Evolutionary conservation across 306 rosid species (phyloP).

Genomic region (Fragaria nilgerrensis): DNA sequence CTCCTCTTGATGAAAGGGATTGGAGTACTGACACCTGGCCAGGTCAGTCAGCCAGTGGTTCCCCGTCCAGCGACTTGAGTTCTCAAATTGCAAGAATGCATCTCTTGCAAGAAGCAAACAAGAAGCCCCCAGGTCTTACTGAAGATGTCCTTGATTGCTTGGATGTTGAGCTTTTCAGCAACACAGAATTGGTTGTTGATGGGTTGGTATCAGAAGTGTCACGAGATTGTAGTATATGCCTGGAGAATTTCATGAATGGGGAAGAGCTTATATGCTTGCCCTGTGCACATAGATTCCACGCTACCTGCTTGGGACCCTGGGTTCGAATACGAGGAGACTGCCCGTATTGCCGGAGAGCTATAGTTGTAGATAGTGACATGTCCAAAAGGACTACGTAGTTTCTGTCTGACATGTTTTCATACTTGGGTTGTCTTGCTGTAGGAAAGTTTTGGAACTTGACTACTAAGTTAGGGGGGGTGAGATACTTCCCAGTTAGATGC

Average conservation of each 20-base stretch:
- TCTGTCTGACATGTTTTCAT: neutral
- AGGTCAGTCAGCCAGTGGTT: conserved; percentile 22
- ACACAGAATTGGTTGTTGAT: conserved; percentile 17
- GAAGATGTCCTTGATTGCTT: conserved; percentile 62
- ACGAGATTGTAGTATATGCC: conserved; percentile 79
- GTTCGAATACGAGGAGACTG: conserved; percentile 73
- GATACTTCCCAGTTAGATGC: neutral
- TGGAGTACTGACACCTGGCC: conserved; percentile 34
- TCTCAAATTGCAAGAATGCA: conserved; percentile 48
- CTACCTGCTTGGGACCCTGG: conserved; percentile 80
- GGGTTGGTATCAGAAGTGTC: conserved; percentile 30
- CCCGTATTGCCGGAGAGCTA: conserved; percentile 67
- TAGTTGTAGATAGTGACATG: conserved; percentile 35
- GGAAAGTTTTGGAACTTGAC: conserved; percentile 18
- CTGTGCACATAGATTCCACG: conserved; percentile 76
- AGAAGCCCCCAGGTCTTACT: conserved; percentile 71
- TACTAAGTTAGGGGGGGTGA: neutral
- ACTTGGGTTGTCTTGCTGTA: conserved; percentile 6
- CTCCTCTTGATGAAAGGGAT: conserved; percentile 27
- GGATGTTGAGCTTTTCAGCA: conserved; percentile 47
- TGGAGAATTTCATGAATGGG: conserved; percentile 65
- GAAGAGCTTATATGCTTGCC: conserved; percentile 61
- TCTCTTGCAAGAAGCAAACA: conserved; percentile 36
- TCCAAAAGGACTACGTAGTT: conserved; percentile 4
- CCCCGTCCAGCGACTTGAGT: conserved; percentile 38